Conservation (phyloP, 768 basidiomycete genomes). For the Termitomyces sp. region DNA sequence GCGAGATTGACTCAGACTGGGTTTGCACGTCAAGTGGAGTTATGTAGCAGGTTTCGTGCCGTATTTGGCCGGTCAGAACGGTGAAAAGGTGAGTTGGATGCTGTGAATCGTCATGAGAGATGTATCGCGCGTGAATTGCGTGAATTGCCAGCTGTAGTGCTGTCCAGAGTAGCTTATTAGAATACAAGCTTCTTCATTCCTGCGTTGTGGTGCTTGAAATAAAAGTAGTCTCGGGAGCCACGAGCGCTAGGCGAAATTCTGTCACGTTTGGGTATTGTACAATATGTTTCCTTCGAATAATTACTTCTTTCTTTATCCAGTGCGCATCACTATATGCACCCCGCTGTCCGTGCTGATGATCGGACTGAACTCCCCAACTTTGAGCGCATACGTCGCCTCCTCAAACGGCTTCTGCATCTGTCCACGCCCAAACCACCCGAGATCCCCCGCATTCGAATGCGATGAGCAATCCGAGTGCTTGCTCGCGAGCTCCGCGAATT, state of each 20-base stretch:
- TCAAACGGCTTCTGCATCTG: slow-evolving; percentile 99
- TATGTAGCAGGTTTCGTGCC: not conserved
- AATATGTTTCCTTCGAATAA: too few relatives aligned
- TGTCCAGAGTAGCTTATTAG: too few relatives aligned
- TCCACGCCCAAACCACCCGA: slow-evolving; percentile 77
- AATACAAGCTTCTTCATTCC: too few relatives aligned
- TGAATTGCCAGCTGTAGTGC: too few relatives aligned
- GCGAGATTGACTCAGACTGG: too few relatives aligned
- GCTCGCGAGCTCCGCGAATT: slow-evolving; percentile 72
- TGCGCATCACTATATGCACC: slow-evolving; percentile 89
- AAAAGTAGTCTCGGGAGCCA: too few relatives aligned
- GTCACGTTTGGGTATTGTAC: not conserved
- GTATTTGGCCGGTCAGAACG: not conserved
- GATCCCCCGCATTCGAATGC: slow-evolving; percentile 75
- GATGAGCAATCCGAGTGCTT: slow-evolving; percentile 88
- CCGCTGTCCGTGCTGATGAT: slow-evolving; percentile 90
- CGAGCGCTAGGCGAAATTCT: too few relatives aligned
- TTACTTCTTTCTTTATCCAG: slow-evolving; percentile 40
- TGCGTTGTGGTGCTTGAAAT: too few relatives aligned
- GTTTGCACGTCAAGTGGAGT: too few relatives aligned
- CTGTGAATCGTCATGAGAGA: too few relatives aligned
- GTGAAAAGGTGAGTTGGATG: not conserved
- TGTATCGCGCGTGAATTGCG: too few relatives aligned
- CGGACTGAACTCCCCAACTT: slow-evolving; percentile 73
- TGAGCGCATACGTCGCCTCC: slow-evolving; percentile 71